Evolutionary conservation across 768 basidiomycete genomes (phyloP).

Genomic region (Cyclocybe cylindracea): DNA sequence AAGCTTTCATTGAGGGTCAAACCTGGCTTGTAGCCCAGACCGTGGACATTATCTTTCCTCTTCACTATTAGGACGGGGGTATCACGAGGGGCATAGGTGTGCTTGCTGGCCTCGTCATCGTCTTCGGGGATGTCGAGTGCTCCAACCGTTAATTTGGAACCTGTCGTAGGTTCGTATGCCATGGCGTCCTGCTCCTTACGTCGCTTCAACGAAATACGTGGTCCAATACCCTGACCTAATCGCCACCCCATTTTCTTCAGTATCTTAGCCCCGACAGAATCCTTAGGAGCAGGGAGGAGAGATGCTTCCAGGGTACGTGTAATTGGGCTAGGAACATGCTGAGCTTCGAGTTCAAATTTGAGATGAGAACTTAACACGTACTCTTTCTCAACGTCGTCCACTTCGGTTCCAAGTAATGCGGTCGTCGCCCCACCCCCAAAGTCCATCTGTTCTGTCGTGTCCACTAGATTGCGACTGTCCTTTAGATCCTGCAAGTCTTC

Average conservation of each 20-base stretch:
- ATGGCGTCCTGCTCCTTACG: constrained; percentile 71
- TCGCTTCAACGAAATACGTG: constrained; percentile 77
- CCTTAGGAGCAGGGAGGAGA: constrained; percentile 71
- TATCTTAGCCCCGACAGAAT: constrained; percentile 82
- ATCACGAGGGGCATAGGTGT: constrained; percentile 85
- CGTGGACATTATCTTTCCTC: constrained; percentile 77
- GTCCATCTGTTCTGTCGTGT: constrained; percentile 80
- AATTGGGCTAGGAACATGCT: constrained; percentile 48
- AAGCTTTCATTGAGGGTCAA: constrained; percentile 62
- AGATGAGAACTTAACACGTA: constrained; percentile 32
- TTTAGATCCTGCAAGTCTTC: constrained; percentile 87
- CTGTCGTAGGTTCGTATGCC: constrained; percentile 33
- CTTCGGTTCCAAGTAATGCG: constrained; percentile 35
- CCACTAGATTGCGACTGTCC: constrained; percentile 73
- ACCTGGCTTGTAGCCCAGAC: constrained; percentile 78
- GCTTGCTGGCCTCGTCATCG: constrained; percentile 83
- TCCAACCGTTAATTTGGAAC: constrained; percentile 28
- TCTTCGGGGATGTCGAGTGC: constrained; percentile 49
- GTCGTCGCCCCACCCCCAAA: constrained; percentile 57
- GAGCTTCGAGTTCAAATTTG: background rate
- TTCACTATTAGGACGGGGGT: constrained; percentile 60
- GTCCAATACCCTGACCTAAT: constrained; percentile 90
- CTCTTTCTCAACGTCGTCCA: constrained; percentile 54
- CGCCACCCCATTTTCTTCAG: constrained; percentile 97
- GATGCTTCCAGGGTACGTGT: constrained; percentile 62